Percentiles rank a stretch among this genome's conserved stretches.
Conservation (phyloP, 2,329 filamentous ascomycete species). For the Pseudopithomyces maydicus region DNA sequence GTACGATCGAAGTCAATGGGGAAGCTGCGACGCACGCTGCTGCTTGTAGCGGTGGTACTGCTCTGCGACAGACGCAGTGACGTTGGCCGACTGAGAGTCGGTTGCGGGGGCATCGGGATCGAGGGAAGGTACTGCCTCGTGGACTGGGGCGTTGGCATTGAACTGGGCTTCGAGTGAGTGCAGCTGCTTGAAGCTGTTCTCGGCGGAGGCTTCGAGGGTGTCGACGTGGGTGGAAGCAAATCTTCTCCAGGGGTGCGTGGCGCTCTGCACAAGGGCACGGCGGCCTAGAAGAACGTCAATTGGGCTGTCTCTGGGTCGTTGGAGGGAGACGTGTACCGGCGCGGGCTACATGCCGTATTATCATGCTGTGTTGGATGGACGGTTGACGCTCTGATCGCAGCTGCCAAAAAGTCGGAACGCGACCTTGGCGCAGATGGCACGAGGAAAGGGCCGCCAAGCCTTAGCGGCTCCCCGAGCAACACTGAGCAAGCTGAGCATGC, state of each 20-base stretch:
- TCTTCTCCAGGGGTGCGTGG: conserved; percentile 26
- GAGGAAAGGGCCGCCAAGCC: conserved; percentile 6
- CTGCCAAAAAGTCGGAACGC: conserved; percentile 9
- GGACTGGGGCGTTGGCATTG: conserved; percentile 24
- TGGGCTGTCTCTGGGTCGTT: neutral
- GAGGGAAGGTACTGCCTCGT: conserved; percentile 21
- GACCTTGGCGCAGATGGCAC: conserved; percentile 3
- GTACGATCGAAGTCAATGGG: neutral
- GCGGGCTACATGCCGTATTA: conserved; percentile 12
- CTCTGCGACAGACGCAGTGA: conserved; percentile 36
- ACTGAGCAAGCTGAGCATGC: no score
- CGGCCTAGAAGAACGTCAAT: conserved; percentile 38
- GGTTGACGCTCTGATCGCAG: neutral
- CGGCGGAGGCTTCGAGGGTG: conserved; percentile 35
- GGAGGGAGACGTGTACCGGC: neutral
- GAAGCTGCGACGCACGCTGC: conserved; percentile 36
- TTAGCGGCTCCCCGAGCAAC: neutral
- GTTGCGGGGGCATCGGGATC: conserved; percentile 26
- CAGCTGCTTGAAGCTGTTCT: conserved; percentile 35
- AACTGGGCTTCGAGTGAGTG: conserved; percentile 42
- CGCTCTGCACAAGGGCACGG: conserved; percentile 40
- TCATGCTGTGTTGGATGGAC: conserved; percentile 9
- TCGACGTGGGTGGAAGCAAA: conserved; percentile 41
- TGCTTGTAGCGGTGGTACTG: conserved; percentile 51
- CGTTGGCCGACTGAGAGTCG: neutral